Conservation (phyloP, 495 filamentous ascomycete species). For the Penicillium silybi region DNA sequence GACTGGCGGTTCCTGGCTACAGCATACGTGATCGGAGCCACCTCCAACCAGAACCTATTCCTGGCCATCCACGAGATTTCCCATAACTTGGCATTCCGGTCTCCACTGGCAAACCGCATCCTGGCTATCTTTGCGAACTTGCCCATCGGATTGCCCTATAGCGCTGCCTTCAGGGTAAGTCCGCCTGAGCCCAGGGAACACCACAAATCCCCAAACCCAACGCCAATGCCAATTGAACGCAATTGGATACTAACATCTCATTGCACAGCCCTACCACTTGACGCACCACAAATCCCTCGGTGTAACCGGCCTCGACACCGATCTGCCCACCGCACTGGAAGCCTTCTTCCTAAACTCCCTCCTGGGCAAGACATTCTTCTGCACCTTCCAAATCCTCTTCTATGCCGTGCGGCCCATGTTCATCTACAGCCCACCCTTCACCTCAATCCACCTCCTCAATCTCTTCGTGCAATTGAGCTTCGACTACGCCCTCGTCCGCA, state of each 20-base stretch:
- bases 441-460: conserved; percentile 79
- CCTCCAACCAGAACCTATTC: conserved; percentile 97
- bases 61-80: conserved; percentile 99
- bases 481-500: conserved; percentile 63
- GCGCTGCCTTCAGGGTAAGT: conserved; percentile 84
- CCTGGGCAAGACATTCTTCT: conserved; percentile 97
- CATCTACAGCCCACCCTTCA: conserved; percentile 85
- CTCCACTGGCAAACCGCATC: conserved; percentile 75
- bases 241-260: conserved; percentile 4
- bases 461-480: conserved; percentile 71
- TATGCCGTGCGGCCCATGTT: conserved; percentile 98
- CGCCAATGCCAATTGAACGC: neutral
- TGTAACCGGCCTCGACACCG: conserved; percentile 92
- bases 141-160: conserved; percentile 93
- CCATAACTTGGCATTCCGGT: conserved; percentile 93
- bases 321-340: conserved; percentile 89
- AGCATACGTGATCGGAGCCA: conserved; percentile 91
- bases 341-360: conserved; percentile 94
- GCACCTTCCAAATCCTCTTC: conserved; percentile 99
- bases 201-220: neutral
- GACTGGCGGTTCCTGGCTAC: conserved; percentile 80
- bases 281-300: conserved; percentile 99
- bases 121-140: conserved; percentile 92
- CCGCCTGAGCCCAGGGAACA: neutral
- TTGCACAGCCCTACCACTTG: conserved; percentile 83